These are phyloP conservation scores for Camellia sinensis DNA, from an alignment of 148 eudicot species.

Conservation along the genomic window DNA sequence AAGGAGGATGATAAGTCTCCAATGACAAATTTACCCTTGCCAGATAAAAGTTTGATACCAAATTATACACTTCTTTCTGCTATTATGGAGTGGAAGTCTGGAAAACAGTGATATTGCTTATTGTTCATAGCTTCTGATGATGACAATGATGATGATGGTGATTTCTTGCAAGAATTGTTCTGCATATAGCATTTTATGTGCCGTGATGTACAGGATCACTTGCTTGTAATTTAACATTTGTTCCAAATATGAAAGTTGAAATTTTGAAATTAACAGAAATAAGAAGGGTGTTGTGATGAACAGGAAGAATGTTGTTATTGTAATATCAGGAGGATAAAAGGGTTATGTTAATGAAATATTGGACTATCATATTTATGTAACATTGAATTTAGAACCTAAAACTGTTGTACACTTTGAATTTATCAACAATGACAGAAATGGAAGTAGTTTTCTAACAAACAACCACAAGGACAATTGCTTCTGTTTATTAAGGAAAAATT, in stretches of 20 bases:
- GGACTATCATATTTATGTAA: too few relatives aligned
- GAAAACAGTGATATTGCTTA: not conserved
- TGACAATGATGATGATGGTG: too few relatives aligned
- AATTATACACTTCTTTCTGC: slow-evolving; percentile 71
- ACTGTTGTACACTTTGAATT: too few relatives aligned
- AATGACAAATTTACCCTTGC: slow-evolving; percentile 58
- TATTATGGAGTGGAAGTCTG: slow-evolving; percentile 60
- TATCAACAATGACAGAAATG: too few relatives aligned
- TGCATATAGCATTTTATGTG: slow-evolving; percentile 4
- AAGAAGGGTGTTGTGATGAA: too few relatives aligned
- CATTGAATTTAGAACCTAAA: too few relatives aligned
- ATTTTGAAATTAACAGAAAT: not conserved
- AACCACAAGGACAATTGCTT: too few relatives aligned
- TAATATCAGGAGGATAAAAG: too few relatives aligned
- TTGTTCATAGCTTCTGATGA: not conserved
- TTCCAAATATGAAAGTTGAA: not conserved
- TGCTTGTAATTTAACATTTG: not conserved
- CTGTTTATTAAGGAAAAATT: too few relatives aligned
- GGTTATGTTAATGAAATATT: too few relatives aligned
- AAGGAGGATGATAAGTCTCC: slow-evolving; percentile 67
- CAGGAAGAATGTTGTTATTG: too few relatives aligned
- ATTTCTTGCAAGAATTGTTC: not conserved
- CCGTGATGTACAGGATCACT: not conserved
- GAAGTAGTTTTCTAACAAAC: too few relatives aligned
- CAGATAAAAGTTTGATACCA: slow-evolving; percentile 57